phyloP scores from a whole-genome alignment of 768 basidiomycete genomes.

The Agaricus sinodeliciosus region DNA sequence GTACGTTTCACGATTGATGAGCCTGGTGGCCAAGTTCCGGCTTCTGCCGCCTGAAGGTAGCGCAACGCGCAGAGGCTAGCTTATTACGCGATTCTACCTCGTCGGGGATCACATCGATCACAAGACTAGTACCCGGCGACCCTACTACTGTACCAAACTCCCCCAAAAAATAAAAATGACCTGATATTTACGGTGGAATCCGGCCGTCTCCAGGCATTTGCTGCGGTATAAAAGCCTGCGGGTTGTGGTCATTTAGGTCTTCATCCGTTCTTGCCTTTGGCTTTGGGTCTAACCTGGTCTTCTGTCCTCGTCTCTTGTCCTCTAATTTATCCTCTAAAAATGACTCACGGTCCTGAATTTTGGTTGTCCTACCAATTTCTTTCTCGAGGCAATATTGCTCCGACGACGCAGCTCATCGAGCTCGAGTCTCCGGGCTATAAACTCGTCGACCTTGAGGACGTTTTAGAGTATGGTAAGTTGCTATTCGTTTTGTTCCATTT shows the following conservation, averaged over 20 bases:
- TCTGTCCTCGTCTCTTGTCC: background rate
- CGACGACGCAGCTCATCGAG: slow-evolving; percentile 41
- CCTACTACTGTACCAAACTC: too few relatives aligned
- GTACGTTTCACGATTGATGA: too few relatives aligned
- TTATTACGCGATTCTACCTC: too few relatives aligned
- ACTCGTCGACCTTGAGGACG: slow-evolving; percentile 39
- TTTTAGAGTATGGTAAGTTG: slow-evolving; percentile 35
- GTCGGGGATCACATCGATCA: too few relatives aligned
- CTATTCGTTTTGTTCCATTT: background rate
- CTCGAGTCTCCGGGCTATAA: slow-evolving; percentile 33
- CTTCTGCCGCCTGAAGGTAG: too few relatives aligned
- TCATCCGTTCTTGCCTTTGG: background rate
- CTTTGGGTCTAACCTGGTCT: background rate
- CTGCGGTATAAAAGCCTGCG: background rate
- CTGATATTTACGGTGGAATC: background rate
- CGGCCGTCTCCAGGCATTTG: background rate
- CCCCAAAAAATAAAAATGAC: too few relatives aligned
- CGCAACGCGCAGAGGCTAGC: too few relatives aligned
- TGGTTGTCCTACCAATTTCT: slow-evolving; percentile 44
- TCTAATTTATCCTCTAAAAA: background rate
- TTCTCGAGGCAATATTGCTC: slow-evolving; percentile 33
- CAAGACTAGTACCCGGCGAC: too few relatives aligned
- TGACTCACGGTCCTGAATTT: slow-evolving; percentile 23
- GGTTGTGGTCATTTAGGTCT: background rate
- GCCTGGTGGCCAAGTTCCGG: too few relatives aligned